Conservation (phyloP, 2,329 filamentous ascomycete species). For the Diaporthe aspalathi region DNA sequence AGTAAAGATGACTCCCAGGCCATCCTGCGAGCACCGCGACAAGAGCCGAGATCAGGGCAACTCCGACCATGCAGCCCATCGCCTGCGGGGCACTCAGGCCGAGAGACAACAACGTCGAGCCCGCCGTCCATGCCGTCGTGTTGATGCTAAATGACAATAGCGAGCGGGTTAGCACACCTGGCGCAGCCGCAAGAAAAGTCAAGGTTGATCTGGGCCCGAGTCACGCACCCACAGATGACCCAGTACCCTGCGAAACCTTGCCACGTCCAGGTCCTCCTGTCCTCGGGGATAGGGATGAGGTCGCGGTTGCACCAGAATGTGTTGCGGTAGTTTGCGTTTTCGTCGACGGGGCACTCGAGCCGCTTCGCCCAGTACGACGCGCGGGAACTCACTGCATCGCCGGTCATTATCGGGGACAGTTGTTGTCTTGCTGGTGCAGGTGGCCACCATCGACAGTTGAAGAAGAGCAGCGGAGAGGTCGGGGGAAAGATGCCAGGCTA, state of each 20-base stretch:
- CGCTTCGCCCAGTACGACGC: constrained; percentile 35
- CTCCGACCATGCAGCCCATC: constrained; percentile 48
- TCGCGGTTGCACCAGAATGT: constrained; percentile 49
- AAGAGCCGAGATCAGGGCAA: constrained; percentile 47
- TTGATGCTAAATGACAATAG: constrained; percentile 38
- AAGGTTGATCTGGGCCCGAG: too few relatives aligned
- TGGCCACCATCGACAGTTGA: constrained; percentile 3
- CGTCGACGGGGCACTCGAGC: constrained; percentile 42
- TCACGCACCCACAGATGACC: constrained; percentile 45
- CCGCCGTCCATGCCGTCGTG: constrained; percentile 47
- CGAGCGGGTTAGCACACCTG: not conserved
- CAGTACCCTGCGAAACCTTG: constrained; percentile 47
- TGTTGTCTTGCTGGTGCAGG: not conserved
- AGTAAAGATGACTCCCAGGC: constrained; percentile 49
- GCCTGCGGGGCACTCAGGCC: constrained; percentile 47
- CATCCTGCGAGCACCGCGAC: constrained; percentile 50
- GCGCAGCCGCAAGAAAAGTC: too few relatives aligned
- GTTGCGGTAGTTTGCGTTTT: constrained; percentile 47
- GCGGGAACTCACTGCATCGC: constrained; percentile 7
- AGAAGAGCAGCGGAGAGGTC: not conserved
- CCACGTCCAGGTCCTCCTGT: constrained; percentile 46
- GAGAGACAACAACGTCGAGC: constrained; percentile 45
- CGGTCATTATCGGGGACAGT: not conserved
- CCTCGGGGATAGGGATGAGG: constrained; percentile 45
- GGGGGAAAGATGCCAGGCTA: not conserved